Base-by-base conservation (phyloP, 1,284 basidiomycete genomes). In the Athelia sp. region DNA sequence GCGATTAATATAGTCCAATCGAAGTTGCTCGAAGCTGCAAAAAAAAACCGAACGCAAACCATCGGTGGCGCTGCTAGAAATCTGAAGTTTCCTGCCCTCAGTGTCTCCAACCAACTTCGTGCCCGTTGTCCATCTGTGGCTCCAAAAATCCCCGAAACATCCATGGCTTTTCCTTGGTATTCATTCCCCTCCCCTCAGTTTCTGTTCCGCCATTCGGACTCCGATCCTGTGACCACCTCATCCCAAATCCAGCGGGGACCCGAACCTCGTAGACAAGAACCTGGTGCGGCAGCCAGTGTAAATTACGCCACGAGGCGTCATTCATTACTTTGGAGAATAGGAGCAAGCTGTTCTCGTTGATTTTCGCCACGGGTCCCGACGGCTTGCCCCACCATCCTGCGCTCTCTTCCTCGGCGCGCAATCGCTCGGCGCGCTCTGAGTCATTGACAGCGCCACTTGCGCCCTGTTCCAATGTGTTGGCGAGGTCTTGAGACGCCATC, bases 91-190 rank as follows among this genome's bases (percentile, higher is more conserved):
- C n/a, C n/a, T n/a, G n/a, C n/a, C 26, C 4, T 50, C 50, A 65
- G 62, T 81, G 79, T 56, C 66, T 69, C 81, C 81, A 83, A 8
- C 78, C 76, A 10, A 73, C 49, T 52, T 79, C 73, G 59, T 82
- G 80, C 13, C 81, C 81, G 58, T 78, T 74, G 52, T 76, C 76
- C 74, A 82, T 82, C 75, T 76, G 78, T 1, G 79, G 81, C 52
- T 83, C 81, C 6, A 83, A 72, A 57, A 79, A 81, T 15, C 81
- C 81, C 42, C 81, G 69, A 58, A 83, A 79, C 13, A 62, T 59
- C 81, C 80, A 82, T 4, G 63, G 61, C 13, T 54, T 54, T 31
- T 26, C 29, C 23, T 35, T 34, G 22, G 23, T 15, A 15, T 18
- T 26, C 4, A 21, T 26, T 17, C 11, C 29, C 29, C n/a, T 24